Conservation (phyloP, 257 asterid species). For the Nicotiana undulata region DNA sequence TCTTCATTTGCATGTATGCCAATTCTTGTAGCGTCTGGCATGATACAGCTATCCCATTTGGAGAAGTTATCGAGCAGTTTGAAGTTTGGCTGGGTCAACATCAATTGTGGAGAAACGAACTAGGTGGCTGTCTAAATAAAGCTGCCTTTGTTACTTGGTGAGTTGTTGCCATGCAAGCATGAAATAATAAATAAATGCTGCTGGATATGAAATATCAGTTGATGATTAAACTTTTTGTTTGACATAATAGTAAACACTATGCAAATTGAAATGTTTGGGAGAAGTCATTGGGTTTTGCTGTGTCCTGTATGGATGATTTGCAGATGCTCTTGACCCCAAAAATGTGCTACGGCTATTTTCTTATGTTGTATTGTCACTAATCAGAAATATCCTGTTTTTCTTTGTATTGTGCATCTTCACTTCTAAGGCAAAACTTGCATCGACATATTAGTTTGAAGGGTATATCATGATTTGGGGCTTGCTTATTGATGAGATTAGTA, state of each 20-base stretch:
- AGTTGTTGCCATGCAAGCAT: slow-evolving; percentile 9
- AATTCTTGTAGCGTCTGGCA: slow-evolving; percentile 80
- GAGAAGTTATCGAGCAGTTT: slow-evolving; percentile 70
- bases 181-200: not conserved
- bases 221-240: not conserved
- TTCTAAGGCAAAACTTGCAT: no score
- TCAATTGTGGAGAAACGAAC: slow-evolving; percentile 39
- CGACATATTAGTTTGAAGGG: not conserved
- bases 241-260: no score
- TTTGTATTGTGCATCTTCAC: no score
- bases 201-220: not conserved
- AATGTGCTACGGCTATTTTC: not conserved
- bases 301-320: not conserved
- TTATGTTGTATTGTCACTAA: not conserved
- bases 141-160: slow-evolving; percentile 98
- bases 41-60: slow-evolving; percentile 75
- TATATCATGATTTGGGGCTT: not conserved
- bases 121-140: slow-evolving; percentile 40
- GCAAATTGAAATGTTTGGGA: not conserved
- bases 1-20: not conserved
- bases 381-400: no score
- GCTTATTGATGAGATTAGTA: not conserved
- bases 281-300: not conserved
- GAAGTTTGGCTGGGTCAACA: slow-evolving; percentile 62
- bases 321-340: not conserved